phyloP scores from a whole-genome alignment of 2,329 filamentous ascomycete genomes.

The Botrytis squamosa region DNA sequence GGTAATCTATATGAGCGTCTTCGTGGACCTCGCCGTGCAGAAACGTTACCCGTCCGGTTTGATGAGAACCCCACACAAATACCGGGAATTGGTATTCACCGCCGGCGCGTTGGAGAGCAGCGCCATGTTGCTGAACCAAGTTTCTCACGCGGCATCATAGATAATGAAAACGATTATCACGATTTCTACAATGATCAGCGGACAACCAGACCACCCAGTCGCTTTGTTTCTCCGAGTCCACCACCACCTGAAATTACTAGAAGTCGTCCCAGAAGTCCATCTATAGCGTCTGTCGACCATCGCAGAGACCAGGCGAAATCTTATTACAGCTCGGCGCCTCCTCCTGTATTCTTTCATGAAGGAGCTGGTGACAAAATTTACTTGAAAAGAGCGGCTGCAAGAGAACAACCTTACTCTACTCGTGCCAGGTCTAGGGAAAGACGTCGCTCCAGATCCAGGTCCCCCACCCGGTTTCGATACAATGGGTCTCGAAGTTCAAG shows the following conservation, averaged over 20 bases:
- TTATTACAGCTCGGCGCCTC: neutral
- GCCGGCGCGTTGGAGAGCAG: neutral
- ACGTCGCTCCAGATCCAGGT: neutral
- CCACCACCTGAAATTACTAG: neutral
- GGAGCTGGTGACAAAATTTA: neutral
- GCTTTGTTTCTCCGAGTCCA: neutral
- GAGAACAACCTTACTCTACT: neutral
- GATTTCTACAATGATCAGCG: neutral
- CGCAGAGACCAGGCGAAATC: neutral
- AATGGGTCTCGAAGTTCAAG: constrained; percentile 1
- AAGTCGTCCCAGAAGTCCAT: neutral
- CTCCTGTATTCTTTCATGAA: neutral
- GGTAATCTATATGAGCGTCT: neutral
- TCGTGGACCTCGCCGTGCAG: constrained; percentile 4
- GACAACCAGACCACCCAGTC: neutral
- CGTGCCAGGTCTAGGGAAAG: neutral
- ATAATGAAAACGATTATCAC: neutral
- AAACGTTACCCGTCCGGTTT: constrained; percentile 7
- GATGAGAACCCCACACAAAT: neutral
- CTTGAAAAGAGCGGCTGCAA: neutral
- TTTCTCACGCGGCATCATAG: neutral
- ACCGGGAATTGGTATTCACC: neutral
- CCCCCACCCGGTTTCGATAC: neutral
- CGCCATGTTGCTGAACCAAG: neutral
- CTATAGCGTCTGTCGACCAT: neutral